Conservation (phyloP, 768 basidiomycete species). For the Heimioporus sp. region DNA sequence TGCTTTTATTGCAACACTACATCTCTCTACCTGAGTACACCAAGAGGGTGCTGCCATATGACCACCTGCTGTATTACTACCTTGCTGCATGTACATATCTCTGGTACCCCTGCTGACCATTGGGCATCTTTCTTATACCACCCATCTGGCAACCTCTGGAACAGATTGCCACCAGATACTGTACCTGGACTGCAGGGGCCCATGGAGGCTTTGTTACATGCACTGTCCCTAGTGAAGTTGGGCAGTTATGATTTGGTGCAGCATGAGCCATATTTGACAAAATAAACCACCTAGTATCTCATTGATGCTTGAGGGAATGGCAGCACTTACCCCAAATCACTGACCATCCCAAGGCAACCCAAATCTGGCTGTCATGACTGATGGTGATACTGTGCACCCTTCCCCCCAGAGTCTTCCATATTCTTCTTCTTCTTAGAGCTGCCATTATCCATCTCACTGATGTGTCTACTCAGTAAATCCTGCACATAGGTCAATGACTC, state of each 20-base stretch:
- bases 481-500: slow-evolving; percentile 77
- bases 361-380: slow-evolving; percentile 20
- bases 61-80: slow-evolving; percentile 16
- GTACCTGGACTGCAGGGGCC: slow-evolving; percentile 24
- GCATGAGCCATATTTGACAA: slow-evolving; percentile 13
- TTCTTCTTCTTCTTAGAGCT: slow-evolving; percentile 58
- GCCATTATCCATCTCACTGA: slow-evolving; percentile 58
- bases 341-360: slow-evolving; percentile 15
- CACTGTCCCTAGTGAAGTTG: slow-evolving; percentile 17
- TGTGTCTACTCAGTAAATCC: slow-evolving; percentile 61
- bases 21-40: slow-evolving; percentile 28
- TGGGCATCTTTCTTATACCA: slow-evolving; percentile 1
- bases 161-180: slow-evolving; percentile 29
- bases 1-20: too few species aligned
- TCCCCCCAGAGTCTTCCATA: slow-evolving; percentile 36
- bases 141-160: slow-evolving; percentile 21
- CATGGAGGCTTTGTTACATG: slow-evolving; percentile 17
- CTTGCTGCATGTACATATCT: slow-evolving; percentile 6
- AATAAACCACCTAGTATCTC: slow-evolving; percentile 19
- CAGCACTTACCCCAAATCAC: slow-evolving; percentile 7
- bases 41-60: slow-evolving; percentile 33
- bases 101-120: slow-evolving; percentile 2
- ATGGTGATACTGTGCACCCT: slow-evolving; percentile 25
- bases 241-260: slow-evolving; percentile 9
- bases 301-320: slow-evolving; percentile 17